Conservation (phyloP, 768 basidiomycete species). For the Porphyrellus cyaneotinctus region DNA sequence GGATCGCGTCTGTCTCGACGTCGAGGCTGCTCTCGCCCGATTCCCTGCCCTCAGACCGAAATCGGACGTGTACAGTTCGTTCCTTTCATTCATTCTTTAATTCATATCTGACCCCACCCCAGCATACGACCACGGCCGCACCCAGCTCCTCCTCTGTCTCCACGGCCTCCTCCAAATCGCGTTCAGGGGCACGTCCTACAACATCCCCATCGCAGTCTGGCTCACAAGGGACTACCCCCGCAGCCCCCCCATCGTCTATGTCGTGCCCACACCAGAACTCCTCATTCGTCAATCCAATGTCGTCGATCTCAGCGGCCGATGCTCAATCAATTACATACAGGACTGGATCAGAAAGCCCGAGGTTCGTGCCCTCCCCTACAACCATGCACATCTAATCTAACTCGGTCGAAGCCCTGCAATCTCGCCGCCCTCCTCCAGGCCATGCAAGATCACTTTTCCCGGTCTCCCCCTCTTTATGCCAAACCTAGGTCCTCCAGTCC, state of each 20-base stretch:
- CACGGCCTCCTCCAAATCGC: conserved; percentile 90
- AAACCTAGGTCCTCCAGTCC: conserved; percentile 50
- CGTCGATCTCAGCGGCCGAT: conserved; percentile 80
- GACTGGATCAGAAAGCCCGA: conserved; percentile 83
- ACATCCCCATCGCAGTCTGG: conserved; percentile 93
- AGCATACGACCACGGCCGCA: conserved; percentile 95
- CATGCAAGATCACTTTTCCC: conserved; percentile 80
- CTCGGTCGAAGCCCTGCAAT: conserved; percentile 59
- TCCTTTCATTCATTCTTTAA: neutral
- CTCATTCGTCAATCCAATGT: conserved; percentile 71
- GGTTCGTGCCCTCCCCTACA: conserved; percentile 13
- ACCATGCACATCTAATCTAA: neutral
- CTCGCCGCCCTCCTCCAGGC: conserved; percentile 70
- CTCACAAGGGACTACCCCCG: conserved; percentile 80
- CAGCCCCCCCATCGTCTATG: conserved; percentile 80
- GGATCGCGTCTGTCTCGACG: conserved; percentile 59
- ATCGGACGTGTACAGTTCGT: conserved; percentile 73
- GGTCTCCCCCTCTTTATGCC: conserved; percentile 85
- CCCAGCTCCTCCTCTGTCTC: conserved; percentile 84
- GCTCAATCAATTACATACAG: conserved; percentile 61
- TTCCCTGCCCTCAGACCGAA: conserved; percentile 65
- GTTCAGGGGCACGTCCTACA: conserved; percentile 73
- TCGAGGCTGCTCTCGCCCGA: conserved; percentile 53
- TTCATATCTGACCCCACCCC: conserved; percentile 8
- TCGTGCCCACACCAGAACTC: conserved; percentile 90